phyloP scores from a whole-genome alignment of 2,329 filamentous ascomycete species.

The Epichloe baconii region DNA sequence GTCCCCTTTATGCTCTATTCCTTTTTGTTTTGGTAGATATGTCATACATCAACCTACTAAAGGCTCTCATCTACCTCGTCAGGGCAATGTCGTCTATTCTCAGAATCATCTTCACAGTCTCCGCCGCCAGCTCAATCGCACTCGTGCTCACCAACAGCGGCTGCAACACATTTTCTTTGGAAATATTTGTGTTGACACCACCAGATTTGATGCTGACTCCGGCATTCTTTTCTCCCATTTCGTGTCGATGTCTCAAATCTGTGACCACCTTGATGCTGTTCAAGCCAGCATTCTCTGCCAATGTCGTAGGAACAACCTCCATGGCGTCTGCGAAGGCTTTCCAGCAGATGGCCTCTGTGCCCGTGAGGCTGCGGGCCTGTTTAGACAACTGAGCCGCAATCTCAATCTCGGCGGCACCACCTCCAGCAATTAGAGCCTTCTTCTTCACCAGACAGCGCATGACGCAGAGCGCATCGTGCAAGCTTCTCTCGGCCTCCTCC shows the following conservation, averaged over 20 bases:
- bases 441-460: slow-evolving; percentile 98
- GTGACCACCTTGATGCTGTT: slow-evolving; percentile 99
- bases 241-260: slow-evolving; percentile 85
- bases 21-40: slow-evolving; percentile 13
- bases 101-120: slow-evolving; percentile 93
- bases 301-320: slow-evolving; percentile 90
- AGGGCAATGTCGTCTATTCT: slow-evolving; percentile 55
- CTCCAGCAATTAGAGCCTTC: slow-evolving; percentile 95
- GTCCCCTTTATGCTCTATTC: slow-evolving; percentile 7
- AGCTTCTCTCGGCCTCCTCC: slow-evolving; percentile 89
- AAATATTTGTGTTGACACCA: slow-evolving; percentile 92
- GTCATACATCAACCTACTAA: slow-evolving; percentile 23
- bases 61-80: slow-evolving; percentile 32
- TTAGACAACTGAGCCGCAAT: slow-evolving; percentile 78
- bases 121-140: slow-evolving; percentile 89
- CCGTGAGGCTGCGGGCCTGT: slow-evolving; percentile 68
- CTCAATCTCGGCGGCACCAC: slow-evolving; percentile 92
- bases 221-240: slow-evolving; percentile 87
- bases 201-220: slow-evolving; percentile 97
- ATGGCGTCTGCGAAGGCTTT: slow-evolving; percentile 97
- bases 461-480: slow-evolving; percentile 96
- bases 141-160: slow-evolving; percentile 93
- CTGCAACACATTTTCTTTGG: slow-evolving; percentile 93
- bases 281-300: slow-evolving; percentile 92
- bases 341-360: slow-evolving; percentile 96